These are phyloP conservation scores for Mortierella sp. DNA, from an alignment of 371 early-diverging fungal genomes.

Conservation along the genomic window DNA sequence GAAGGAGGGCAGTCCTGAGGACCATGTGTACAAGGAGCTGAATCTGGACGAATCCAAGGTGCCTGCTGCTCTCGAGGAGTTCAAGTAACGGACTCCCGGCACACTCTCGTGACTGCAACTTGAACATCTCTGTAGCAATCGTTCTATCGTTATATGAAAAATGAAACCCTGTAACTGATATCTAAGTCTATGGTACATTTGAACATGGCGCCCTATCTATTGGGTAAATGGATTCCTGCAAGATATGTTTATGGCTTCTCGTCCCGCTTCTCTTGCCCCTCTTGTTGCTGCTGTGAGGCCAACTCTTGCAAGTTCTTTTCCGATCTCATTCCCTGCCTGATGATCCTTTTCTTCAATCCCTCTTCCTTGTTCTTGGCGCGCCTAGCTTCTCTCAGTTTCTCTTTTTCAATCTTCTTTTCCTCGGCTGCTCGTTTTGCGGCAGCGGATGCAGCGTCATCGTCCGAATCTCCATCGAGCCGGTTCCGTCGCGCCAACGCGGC, in stretches of 20 bases:
- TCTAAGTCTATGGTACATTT: too few species aligned
- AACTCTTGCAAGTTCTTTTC: conserved; percentile 9
- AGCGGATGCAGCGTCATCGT: background rate
- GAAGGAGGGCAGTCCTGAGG: background rate
- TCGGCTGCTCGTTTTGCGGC: conserved; percentile 8
- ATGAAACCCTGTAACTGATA: too few species aligned
- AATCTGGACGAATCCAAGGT: conserved; percentile 12
- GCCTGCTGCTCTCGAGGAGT: conserved; percentile 9
- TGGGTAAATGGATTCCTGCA: too few species aligned
- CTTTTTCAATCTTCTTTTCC: conserved; percentile 14
- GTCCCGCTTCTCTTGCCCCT: too few species aligned
- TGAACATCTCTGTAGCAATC: conserved; percentile 99
- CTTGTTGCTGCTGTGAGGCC: too few species aligned
- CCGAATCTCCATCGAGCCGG: conserved; percentile 14
- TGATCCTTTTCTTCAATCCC: conserved; percentile 11
- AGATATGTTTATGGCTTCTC: too few species aligned
- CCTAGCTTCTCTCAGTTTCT: conserved; percentile 6
- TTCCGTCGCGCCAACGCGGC: conserved; percentile 30
- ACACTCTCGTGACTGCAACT: too few species aligned
- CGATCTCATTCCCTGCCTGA: conserved; percentile 22
- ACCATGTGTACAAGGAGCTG: conserved; percentile 20
- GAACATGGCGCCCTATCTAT: too few species aligned
- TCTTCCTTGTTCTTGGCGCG: conserved; percentile 15
- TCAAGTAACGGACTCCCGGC: conserved; percentile 22
- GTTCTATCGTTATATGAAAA: conserved; percentile 98